These are phyloP conservation scores for Diaporthe capsici DNA, from an alignment of 2,329 filamentous ascomycete genomes.

Conservation along the genomic window DNA sequence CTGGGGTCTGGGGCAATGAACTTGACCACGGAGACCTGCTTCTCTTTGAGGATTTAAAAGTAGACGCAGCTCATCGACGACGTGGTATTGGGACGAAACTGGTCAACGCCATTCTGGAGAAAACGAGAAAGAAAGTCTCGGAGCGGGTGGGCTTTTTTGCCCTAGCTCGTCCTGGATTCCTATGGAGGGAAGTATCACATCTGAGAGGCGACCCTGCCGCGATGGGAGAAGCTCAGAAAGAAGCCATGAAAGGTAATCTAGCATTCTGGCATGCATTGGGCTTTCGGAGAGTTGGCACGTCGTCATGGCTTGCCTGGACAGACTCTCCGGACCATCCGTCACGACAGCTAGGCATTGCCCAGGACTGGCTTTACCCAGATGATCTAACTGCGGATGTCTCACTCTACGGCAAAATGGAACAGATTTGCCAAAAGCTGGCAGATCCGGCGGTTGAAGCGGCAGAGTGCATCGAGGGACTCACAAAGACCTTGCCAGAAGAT, in stretches of 20 bases:
- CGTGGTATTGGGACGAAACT: conserved; percentile 51
- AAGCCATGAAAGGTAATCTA: conserved; percentile 39
- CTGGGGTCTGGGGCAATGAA: conserved; percentile 49
- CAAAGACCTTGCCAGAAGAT: neutral
- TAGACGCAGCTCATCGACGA: conserved; percentile 42
- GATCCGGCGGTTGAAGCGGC: neutral
- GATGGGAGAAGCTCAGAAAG: neutral
- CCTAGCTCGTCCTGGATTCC: conserved; percentile 42
- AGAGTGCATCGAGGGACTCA: neutral
- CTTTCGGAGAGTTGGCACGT: conserved; percentile 52
- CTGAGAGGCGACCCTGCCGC: neutral
- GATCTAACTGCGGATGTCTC: neutral
- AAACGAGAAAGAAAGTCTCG: conserved; percentile 40
- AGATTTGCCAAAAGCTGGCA: neutral
- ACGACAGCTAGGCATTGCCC: conserved; percentile 3
- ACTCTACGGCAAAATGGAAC: neutral
- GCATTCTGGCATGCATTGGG: conserved; percentile 49
- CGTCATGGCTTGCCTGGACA: conserved; percentile 50
- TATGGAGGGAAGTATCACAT: neutral
- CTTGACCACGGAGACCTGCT: conserved; percentile 48
- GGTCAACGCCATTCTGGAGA: conserved; percentile 49
- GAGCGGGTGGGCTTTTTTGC: conserved; percentile 41
- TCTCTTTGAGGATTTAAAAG: conserved; percentile 43
- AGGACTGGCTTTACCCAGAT: neutral
- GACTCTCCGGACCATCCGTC: conserved; percentile 28